Percentiles rank a stretch among this genome's conserved stretches.
Evolutionary conservation across 1,284 basidiomycete genomes (phyloP).

Genomic region (Apiotrichum siamense): DNA sequence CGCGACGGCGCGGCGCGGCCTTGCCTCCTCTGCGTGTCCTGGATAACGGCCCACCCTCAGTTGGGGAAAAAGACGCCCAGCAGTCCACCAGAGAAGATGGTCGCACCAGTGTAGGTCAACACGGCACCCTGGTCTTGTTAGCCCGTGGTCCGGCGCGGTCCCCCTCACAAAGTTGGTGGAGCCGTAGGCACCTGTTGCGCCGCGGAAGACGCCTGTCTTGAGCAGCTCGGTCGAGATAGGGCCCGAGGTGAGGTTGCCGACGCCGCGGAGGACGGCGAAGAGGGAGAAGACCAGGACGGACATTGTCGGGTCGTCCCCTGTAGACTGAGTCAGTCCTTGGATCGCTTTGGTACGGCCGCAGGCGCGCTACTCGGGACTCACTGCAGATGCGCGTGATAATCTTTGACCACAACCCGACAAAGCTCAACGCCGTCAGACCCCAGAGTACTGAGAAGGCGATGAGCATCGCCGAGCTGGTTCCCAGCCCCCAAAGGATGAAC

Average conservation of each 20-base stretch:
- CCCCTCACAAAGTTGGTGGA: conserved; percentile 24
- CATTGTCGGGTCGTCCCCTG: conserved; percentile 32
- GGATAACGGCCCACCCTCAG: not conserved
- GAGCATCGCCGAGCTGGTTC: conserved; percentile 20
- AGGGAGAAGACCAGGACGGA: conserved; percentile 34
- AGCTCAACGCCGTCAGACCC: conserved; percentile 28
- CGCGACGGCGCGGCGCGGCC: too few relatives aligned
- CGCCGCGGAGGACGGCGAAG: conserved; percentile 36
- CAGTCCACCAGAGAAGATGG: conserved; percentile 18
- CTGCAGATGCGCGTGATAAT: conserved; percentile 21
- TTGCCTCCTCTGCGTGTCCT: too few relatives aligned
- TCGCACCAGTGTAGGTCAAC: conserved; percentile 10
- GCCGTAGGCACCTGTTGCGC: conserved; percentile 37
- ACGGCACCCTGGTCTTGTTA: conserved; percentile 5
- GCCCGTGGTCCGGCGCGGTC: not conserved
- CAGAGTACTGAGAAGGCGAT: conserved; percentile 33
- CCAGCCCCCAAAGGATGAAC: conserved; percentile 44
- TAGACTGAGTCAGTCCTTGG: too few relatives aligned
- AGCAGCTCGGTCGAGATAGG: conserved; percentile 34
- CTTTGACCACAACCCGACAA: conserved; percentile 34
- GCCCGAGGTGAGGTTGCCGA: conserved; percentile 43
- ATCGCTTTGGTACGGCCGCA: too few relatives aligned
- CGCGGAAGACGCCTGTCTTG: conserved; percentile 20
- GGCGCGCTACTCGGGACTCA: not conserved
- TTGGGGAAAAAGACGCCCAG: conserved; percentile 7